A percentile compares a stretch with the other conserved stretches of the same genome.
Conservation (phyloP, 2,329 filamentous ascomycete genomes). For the Fusarium nurragi region DNA sequence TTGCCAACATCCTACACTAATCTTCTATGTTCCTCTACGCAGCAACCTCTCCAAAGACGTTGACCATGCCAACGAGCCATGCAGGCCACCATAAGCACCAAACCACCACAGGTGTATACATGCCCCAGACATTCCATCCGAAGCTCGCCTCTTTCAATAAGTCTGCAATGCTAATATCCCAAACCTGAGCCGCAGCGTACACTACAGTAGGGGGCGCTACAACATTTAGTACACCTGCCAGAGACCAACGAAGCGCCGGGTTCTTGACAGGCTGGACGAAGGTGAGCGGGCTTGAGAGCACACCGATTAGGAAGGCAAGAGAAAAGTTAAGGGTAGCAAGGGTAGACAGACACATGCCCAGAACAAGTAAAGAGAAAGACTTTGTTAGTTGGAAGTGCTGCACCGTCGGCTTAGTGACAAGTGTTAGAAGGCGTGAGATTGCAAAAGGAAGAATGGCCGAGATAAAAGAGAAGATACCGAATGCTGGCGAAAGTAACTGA, state of each 20-base stretch:
- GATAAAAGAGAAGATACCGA: slow-evolving; percentile 64
- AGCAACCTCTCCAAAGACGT: slow-evolving; percentile 57
- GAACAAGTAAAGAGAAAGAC: slow-evolving; percentile 89
- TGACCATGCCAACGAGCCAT: slow-evolving; percentile 75
- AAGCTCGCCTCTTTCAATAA: slow-evolving; percentile 80
- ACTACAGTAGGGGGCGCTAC: slow-evolving; percentile 70
- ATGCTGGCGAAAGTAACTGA: slow-evolving; percentile 68
- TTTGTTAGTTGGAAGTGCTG: slow-evolving; percentile 84
- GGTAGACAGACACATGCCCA: slow-evolving; percentile 91
- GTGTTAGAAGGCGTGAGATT: slow-evolving; percentile 64
- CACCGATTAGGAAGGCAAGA: slow-evolving; percentile 83
- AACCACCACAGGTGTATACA: slow-evolving; percentile 89
- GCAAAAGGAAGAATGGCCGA: slow-evolving; percentile 66
- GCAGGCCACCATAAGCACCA: slow-evolving; percentile 97
- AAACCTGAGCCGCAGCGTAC: slow-evolving; percentile 57
- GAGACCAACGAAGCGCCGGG: slow-evolving; percentile 53
- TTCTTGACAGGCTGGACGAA: slow-evolving; percentile 68
- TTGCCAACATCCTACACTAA: background rate
- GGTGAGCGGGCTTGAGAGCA: slow-evolving; percentile 80
- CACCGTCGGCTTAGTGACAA: slow-evolving; percentile 61
- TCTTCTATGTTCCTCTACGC: slow-evolving; percentile 10
- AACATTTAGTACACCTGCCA: slow-evolving; percentile 64
- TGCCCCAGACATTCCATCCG: slow-evolving; percentile 88
- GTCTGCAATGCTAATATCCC: slow-evolving; percentile 57
- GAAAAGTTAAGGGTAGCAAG: slow-evolving; percentile 97